Evolutionary conservation across 257 asterid genomes (phyloP), one percentile per base, ranked within the genome.

Genomic region (Capsicum baccatum): DNA sequence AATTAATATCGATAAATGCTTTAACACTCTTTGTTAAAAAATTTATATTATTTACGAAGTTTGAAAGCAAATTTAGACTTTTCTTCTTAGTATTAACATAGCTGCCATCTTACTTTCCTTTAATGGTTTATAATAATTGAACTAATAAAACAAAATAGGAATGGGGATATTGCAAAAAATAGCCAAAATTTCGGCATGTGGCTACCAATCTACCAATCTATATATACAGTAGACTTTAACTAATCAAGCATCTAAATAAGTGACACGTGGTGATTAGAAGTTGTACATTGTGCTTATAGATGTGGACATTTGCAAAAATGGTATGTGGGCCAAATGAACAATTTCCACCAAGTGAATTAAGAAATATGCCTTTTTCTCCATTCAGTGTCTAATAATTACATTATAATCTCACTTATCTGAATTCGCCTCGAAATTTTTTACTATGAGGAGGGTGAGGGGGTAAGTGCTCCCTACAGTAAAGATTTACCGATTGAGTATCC

Each of bases 221-320:
- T 62, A 37, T 62, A 62, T 9, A 62, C 0, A 69, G 79, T 69
- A 71, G 1, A 47, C 17, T 39, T 39, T 42, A 64, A 26, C 70
- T 64, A 64, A 64, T 64, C 5, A 15, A 8, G 44, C 8, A 33
- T 13, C 73, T 3, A 15, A 71, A 0, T 19, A 47, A 5, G 80
- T 73, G 59, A 73, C 80, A 73, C 19, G 59, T 73, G 56, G 80
- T 73, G 80, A 73, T 11, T 48, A 73, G 12, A 44, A 47, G 59
- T n/a, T 73, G 58, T 71, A 47, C 58, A 48, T n/a, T 47, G 42
- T 73, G 80, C 58, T 6, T 50, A 19, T 1, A 73, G 6, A 19
- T 48, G 3, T 35, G 80, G 60, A 48, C 80, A 50, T 73, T 73
- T 39, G 44, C 44, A 39, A 15, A 8, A 3, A 33, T 9, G 44